Conservation (phyloP, 768 basidiomycete species). For the Pleurotus tuoliensis region DNA sequence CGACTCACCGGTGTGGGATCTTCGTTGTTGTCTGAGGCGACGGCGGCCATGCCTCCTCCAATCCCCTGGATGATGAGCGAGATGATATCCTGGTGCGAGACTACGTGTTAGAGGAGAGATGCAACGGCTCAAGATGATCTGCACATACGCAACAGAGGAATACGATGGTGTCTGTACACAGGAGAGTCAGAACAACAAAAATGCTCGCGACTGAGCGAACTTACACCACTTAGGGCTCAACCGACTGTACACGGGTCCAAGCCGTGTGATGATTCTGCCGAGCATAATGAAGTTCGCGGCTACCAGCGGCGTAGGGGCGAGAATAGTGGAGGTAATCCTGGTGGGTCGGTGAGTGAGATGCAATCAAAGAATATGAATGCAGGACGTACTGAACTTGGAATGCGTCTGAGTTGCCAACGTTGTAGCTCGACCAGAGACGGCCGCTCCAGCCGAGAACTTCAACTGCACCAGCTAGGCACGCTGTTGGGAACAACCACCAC, state of each 20-base stretch:
- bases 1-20: slow-evolving; percentile 7
- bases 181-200: not conserved
- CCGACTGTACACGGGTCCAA: slow-evolving; percentile 46
- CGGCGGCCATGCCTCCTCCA: slow-evolving; percentile 55
- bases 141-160: slow-evolving; percentile 32
- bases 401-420: slow-evolving; percentile 16
- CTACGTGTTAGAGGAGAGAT: too few relatives aligned
- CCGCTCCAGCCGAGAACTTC: slow-evolving; percentile 43
- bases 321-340: slow-evolving; percentile 50
- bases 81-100: slow-evolving; percentile 40
- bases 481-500: slow-evolving; percentile 40
- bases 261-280: slow-evolving; percentile 37
- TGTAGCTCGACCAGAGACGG: slow-evolving; percentile 32
- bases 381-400: slow-evolving; percentile 41
- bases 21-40: slow-evolving; percentile 16
- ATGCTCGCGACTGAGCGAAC: slow-evolving; percentile 12
- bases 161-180: slow-evolving; percentile 34
- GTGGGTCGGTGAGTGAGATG: not conserved
- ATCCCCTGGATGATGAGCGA: slow-evolving; percentile 62
- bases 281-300: slow-evolving; percentile 61
- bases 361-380: not conserved
- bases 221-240: slow-evolving; percentile 39
- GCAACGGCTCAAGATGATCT: not conserved
- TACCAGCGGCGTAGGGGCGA: slow-evolving; percentile 52
- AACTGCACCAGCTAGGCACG: slow-evolving; percentile 27